phyloP scores from a whole-genome alignment of 768 basidiomycete species.

The Russula griseocarnosa region DNA sequence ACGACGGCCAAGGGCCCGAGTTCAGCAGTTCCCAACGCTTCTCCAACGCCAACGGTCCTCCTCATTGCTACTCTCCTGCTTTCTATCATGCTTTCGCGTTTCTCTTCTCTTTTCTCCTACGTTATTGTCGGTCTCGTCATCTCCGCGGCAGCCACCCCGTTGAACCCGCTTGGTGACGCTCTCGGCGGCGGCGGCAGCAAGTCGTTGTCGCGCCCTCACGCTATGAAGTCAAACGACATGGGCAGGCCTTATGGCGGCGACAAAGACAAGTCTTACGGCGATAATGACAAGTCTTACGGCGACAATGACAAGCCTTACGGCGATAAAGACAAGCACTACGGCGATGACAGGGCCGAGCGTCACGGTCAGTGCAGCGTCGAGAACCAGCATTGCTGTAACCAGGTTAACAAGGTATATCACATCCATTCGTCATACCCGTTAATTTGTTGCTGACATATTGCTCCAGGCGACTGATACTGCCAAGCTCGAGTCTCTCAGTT shows the following conservation, averaged over 20 bases:
- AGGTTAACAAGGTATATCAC: neutral
- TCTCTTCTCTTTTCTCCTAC: constrained; percentile 23
- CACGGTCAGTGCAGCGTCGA: neutral
- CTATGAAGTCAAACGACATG: neutral
- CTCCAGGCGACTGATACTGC: neutral
- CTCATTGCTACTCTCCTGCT: constrained; percentile 17
- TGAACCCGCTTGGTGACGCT: constrained; percentile 2
- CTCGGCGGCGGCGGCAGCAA: neutral
- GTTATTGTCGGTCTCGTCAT: constrained; percentile 17
- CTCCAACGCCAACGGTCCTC: constrained; percentile 8
- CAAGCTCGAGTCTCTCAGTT: neutral
- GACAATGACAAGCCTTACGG: neutral
- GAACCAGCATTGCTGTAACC: constrained; percentile 8
- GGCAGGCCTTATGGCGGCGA: neutral
- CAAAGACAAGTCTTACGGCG: too few species aligned
- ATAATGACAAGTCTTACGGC: neutral
- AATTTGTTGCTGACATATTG: neutral
- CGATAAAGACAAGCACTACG: neutral
- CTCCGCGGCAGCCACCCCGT: constrained; percentile 21
- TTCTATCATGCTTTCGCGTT: constrained; percentile 23
- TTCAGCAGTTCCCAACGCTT: constrained; percentile 17
- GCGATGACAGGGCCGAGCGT: neutral
- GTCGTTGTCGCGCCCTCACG: neutral
- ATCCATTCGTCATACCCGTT: neutral
- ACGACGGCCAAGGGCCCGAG: neutral